Evolutionary conservation across 2,329 filamentous ascomycete species (phyloP).

Genomic region (Trichoderma lentiforme): DNA sequence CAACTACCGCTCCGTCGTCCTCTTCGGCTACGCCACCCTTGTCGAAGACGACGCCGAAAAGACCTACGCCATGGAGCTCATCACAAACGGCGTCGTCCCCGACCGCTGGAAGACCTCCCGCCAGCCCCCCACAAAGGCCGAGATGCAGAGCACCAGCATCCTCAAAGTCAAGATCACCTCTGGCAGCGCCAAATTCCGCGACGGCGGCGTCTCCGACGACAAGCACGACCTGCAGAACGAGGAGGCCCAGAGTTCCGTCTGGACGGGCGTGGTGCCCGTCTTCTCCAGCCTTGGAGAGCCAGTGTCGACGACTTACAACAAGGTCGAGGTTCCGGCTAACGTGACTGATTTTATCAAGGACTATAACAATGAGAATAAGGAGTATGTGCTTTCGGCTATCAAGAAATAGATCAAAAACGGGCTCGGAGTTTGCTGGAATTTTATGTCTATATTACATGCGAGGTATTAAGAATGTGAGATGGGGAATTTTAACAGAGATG

Average conservation of each 20-base stretch:
- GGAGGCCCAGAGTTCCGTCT: slow-evolving; percentile 41
- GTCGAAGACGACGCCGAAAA: slow-evolving; percentile 69
- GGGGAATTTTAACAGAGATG: not conserved
- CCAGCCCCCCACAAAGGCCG: slow-evolving; percentile 66
- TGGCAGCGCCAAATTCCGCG: slow-evolving; percentile 72
- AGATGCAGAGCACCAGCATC: slow-evolving; percentile 73
- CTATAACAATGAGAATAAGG: slow-evolving; percentile 35
- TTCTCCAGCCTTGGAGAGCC: slow-evolving; percentile 63
- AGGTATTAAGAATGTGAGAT: not conserved
- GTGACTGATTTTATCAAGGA: slow-evolving; percentile 45
- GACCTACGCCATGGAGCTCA: slow-evolving; percentile 71
- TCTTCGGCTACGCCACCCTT: slow-evolving; percentile 69
- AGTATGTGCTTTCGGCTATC: slow-evolving; percentile 28
- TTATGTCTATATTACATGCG: not conserved
- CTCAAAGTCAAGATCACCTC: slow-evolving; percentile 64
- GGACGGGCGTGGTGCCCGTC: slow-evolving; percentile 61
- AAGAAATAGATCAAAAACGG: slow-evolving; percentile 12
- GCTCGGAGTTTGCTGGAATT: not conserved
- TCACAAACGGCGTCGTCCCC: slow-evolving; percentile 71
- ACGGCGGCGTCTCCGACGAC: slow-evolving; percentile 59
- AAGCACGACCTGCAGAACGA: slow-evolving; percentile 45
- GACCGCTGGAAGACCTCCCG: slow-evolving; percentile 67
- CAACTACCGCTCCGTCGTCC: slow-evolving; percentile 78
- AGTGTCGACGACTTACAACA: slow-evolving; percentile 57
- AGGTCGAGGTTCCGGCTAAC: slow-evolving; percentile 60